These are phyloP conservation scores for Ceratobasidium sp. DNA, from an alignment of 1,284 basidiomycete genomes.

Conservation along the genomic window DNA sequence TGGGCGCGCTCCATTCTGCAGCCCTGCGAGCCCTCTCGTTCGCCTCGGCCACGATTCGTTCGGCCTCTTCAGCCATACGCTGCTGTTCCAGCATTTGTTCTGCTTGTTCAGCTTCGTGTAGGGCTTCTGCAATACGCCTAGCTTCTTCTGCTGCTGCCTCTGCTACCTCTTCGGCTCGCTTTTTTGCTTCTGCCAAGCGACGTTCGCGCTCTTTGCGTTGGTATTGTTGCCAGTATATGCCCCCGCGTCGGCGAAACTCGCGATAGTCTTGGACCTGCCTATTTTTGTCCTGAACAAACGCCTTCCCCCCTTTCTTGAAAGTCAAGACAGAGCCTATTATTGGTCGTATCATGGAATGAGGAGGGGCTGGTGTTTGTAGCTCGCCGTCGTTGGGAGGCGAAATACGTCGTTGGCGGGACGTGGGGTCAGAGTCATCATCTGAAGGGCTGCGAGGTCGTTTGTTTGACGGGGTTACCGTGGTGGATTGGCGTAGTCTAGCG, in stretches of 20 bases:
- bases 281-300: constrained; percentile 26
- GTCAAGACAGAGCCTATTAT: constrained; percentile 33
- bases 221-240: constrained; percentile 28
- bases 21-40: constrained; percentile 28
- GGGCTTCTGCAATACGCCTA: constrained; percentile 17
- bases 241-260: constrained; percentile 23
- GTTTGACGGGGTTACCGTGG: background rate
- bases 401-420: constrained; percentile 24
- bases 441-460: constrained; percentile 28
- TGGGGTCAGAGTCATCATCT: background rate
- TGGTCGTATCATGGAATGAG: constrained; percentile 34
- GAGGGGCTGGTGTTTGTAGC: background rate
- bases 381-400: background rate
- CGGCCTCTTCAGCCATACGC: constrained; percentile 9
- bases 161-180: constrained; percentile 19
- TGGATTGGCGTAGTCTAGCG: background rate
- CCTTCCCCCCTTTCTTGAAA: constrained; percentile 42
- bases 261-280: constrained; percentile 30
- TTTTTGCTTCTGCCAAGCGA: constrained; percentile 31
- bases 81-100: constrained; percentile 9
- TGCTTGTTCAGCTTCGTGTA: constrained; percentile 24
- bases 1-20: constrained; percentile 39
- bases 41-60: constrained; percentile 13
- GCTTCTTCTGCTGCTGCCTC: constrained; percentile 36
- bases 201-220: constrained; percentile 35